Conservation (phyloP, 768 basidiomycete genomes). For the Pleurotus sapidus region DNA sequence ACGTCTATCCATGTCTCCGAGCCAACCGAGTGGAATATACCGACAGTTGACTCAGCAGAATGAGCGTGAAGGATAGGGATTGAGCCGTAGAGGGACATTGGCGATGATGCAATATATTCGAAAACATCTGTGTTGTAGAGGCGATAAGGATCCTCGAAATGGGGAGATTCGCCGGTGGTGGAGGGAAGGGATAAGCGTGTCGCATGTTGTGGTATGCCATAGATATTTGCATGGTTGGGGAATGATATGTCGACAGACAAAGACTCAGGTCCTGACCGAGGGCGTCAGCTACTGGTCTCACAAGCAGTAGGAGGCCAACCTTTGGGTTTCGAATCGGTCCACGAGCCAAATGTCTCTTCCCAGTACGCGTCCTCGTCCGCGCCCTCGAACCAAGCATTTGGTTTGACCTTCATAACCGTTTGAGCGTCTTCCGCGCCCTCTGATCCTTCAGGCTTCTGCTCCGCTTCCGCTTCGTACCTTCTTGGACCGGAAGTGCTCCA, state of each 20-base stretch:
- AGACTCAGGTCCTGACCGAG: constrained; percentile 82
- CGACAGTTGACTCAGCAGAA: constrained; percentile 82
- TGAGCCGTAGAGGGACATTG: constrained; percentile 85
- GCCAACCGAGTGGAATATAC: constrained; percentile 80
- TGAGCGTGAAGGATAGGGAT: constrained; percentile 95
- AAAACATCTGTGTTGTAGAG: constrained; percentile 96
- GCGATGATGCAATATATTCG: constrained; percentile 83
- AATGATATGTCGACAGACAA: constrained; percentile 91
- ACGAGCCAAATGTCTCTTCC: constrained; percentile 84
- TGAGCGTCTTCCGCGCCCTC: constrained; percentile 46
- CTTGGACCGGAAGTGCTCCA: constrained; percentile 94
- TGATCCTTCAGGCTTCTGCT: constrained; percentile 39
- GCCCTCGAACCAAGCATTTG: constrained; percentile 84
- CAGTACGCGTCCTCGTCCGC: constrained; percentile 80
- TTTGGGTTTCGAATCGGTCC: constrained; percentile 95
- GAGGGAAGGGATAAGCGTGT: constrained; percentile 85
- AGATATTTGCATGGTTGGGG: constrained; percentile 88
- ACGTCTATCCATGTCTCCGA: constrained; percentile 98
- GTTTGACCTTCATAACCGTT: constrained; percentile 49
- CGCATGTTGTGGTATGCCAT: constrained; percentile 96
- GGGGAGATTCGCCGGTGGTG: constrained; percentile 74
- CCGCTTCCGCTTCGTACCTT: constrained; percentile 34
- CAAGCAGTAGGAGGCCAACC: constrained; percentile 41
- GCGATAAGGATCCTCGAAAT: constrained; percentile 89
- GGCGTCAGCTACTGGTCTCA: not conserved